phyloP scores from a whole-genome alignment of 352 stramenopile species.

The Pythium aphanidermatum region DNA sequence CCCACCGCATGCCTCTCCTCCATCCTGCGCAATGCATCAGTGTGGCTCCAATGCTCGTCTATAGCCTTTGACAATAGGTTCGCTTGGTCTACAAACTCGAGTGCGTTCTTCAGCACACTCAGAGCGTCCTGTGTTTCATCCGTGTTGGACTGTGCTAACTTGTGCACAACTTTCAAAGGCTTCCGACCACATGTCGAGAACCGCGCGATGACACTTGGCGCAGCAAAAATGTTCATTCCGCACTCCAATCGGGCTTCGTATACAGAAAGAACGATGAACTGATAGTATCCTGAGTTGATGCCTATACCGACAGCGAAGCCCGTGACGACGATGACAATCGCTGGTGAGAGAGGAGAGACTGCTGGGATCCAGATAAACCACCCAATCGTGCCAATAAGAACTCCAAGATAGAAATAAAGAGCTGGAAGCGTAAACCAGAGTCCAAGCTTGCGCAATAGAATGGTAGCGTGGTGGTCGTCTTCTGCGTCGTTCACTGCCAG shows the following conservation, averaged over 20 bases:
- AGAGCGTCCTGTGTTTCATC: no score
- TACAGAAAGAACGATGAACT: conserved; percentile 27
- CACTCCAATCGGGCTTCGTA: conserved; percentile 20
- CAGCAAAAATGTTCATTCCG: conserved; percentile 13
- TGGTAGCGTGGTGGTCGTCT: conserved; percentile 18
- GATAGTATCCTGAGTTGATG: conserved; percentile 24
- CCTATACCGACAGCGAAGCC: conserved; percentile 15
- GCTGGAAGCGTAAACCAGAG: conserved; percentile 23
- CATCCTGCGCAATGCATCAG: no score
- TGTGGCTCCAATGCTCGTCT: no score
- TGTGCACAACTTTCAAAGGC: no score
- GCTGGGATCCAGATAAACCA: conserved; percentile 26
- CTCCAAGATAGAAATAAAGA: conserved; percentile 26
- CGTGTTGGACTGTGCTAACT: no score
- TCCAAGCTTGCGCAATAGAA: conserved; percentile 14
- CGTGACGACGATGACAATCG: background rate
- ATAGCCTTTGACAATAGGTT: no score
- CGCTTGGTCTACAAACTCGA: no score
- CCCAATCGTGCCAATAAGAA: conserved; percentile 13
- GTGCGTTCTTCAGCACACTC: no score
- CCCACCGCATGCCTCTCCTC: no score
- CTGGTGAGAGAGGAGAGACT: conserved; percentile 18
- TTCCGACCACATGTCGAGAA: conserved; percentile 3
- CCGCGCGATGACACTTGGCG: conserved; percentile 9
- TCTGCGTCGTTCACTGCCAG: conserved; percentile 19